Conservation (phyloP, 1,284 basidiomycete genomes). For the Salmacisia buchloeana region DNA sequence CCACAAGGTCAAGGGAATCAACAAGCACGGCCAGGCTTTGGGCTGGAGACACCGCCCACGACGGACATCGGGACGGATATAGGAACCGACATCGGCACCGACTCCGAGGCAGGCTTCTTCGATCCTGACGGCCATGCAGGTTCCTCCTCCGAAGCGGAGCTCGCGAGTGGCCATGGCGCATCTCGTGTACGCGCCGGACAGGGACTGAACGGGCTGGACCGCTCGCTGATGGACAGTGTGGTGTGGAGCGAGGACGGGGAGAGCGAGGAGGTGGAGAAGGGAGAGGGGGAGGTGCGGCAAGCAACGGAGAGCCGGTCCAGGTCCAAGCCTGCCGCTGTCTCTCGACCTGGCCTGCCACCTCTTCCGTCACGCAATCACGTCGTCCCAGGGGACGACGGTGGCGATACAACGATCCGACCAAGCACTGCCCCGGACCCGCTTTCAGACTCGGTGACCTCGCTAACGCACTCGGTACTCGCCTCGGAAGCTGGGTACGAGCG, state of each 20-base stretch:
- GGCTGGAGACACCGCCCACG: constrained; percentile 7
- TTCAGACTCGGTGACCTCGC: neutral
- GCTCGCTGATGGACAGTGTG: neutral
- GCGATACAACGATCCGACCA: neutral
- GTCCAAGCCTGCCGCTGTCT: neutral
- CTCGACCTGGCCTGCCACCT: no score
- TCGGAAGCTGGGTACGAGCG: neutral
- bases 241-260: constrained; percentile 4
- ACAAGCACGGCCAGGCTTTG: neutral
- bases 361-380: no score
- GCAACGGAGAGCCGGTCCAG: neutral
- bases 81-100: constrained; percentile 6
- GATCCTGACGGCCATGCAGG: neutral
- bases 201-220: neutral
- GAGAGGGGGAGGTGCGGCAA: neutral
- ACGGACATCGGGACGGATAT: constrained; percentile 8
- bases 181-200: neutral
- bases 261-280: neutral
- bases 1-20: neutral
- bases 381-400: neutral
- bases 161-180: neutral
- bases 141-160: constrained; percentile 3
- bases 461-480: no score
- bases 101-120: neutral
- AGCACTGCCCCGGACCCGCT: neutral